Evolutionary conservation across 352 stramenopile genomes (phyloP), one percentile per base, ranked within the genome.

Genomic region (Stramenopiles sp.): DNA sequence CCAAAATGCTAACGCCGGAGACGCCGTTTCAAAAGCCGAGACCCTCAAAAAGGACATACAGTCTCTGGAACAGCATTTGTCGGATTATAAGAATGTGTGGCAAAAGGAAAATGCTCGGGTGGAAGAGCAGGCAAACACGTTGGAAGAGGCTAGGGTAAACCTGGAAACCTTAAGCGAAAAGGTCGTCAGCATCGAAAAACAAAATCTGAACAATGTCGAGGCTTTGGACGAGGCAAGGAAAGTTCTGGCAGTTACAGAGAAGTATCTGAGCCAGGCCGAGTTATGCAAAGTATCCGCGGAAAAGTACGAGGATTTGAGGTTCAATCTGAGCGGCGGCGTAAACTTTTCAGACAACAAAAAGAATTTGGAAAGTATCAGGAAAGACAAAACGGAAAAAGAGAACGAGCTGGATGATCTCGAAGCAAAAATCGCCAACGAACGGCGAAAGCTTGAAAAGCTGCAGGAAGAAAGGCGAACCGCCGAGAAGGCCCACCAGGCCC

Each of bases 361-460:
- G 6, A 6, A 6, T 4, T 71, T 71, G 35, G 53, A 71, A 71
- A 6, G 35, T 6, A 6, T 71, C 4, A 31, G 53, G 6, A 71
- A 6, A 2, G 6, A 6, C 2, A 71, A 71, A 6, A 71, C 33
- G 4, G 53, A 71, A 2, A 71, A 71, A 71, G 53, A 71, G 35
- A 71, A 71, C 35, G 53, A 71, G 12, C 33, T 35, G 35, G 53
- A 71, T 4, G 53, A 71, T 35, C 31, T 71, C 1, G 53, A 71
- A 71, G 53, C 33, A 71, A 35, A 31, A 6, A 71, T 71, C 35
- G 2, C 33, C 6, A 71, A 71, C 31, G 2, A 31, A 6, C 53
- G 35, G 12, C 33, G 35, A 33, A 71, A 71, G 6, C 6, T 71
- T 6, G 53, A 71, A 35, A 71, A 71, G 4, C 6, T 71, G 4